Base-by-base conservation (phyloP, 371 early-diverging fungal genomes). In the Mortierella sp. region DNA sequence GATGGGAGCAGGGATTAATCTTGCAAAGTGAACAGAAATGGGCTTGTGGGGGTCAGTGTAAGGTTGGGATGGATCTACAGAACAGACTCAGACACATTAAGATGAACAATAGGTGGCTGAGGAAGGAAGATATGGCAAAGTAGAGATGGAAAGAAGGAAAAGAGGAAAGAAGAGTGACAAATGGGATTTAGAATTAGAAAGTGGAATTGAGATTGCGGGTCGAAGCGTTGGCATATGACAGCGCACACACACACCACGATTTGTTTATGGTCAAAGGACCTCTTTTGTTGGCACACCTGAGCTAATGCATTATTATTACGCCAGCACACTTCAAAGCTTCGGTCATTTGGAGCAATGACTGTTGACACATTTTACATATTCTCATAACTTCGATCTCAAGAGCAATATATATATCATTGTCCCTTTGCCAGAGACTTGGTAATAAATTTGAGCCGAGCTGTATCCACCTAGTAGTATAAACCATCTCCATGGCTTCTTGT, bases 1-100 rank as follows among this genome's bases (percentile, higher is more conserved):
- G 31, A 35, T 22, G 49, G 19, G 28, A n/a, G 49, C 23, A 17
- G n/a, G 54, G 26, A 26, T 26, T 29, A 60, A 78, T 72, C 78
- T 62, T 68, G 69, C 70, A 73, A 74, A 79, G 74, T 73, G 70
- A 73, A 79, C 69, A 79, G 34, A 42, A 59, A 45, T 29, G 43
- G 40, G 35, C 23, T 10, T 1, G 57, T 12, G 58, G 15, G 58
- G 31, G 51, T 51, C 31, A 55, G 28, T 19, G 49, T 42, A 47
- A 40, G 64, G 23, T n/a, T 42, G 54, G 10, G 12, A 53, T 62
- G 51, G 13, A 40, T 28, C 26, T 31, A 22, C 23, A 35, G 10
- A 8, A 56, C 8, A 43, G 59, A n/a, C n/a, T n/a, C n/a, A 68
- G 22, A 34, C 26, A 59, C 37, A 61, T 1, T 31, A 29, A 31